Percentiles rank a stretch among this genome's conserved stretches.
Conservation (phyloP, 2,329 filamentous ascomycete species). For the Anthostomella pinea region DNA sequence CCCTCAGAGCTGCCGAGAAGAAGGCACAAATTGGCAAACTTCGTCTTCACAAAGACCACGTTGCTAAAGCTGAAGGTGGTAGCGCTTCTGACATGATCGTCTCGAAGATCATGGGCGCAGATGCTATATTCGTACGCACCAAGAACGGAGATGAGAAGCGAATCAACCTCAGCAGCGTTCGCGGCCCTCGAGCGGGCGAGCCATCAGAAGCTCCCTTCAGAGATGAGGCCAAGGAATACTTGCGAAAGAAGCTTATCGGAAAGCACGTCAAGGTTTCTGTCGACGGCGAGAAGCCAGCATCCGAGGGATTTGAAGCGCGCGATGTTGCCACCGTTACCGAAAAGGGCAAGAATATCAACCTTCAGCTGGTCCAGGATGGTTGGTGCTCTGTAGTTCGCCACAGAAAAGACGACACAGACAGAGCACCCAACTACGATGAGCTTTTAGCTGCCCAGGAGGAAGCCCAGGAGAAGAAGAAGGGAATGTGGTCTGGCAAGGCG, state of each 20-base stretch:
- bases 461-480: conserved; percentile 85
- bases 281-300: conserved; percentile 86
- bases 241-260: conserved; percentile 90
- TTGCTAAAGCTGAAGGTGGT: conserved; percentile 63
- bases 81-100: conserved; percentile 77
- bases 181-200: conserved; percentile 87
- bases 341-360: conserved; percentile 82
- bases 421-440: conserved; percentile 91
- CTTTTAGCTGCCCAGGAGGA: conserved; percentile 75
- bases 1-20: conserved; percentile 82
- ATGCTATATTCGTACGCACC: conserved; percentile 82
- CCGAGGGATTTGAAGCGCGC: conserved; percentile 87
- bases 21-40: conserved; percentile 72
- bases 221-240: conserved; percentile 92
- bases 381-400: conserved; percentile 94
- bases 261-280: conserved; percentile 90
- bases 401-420: conserved; percentile 89
- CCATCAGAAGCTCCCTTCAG: conserved; percentile 83
- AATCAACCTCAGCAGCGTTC: conserved; percentile 87
- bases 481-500: conserved; percentile 91
- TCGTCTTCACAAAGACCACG: conserved; percentile 78
- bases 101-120: conserved; percentile 79
- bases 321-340: conserved; percentile 87
- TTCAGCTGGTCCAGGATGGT: conserved; percentile 84
- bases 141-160: conserved; percentile 85